Base-by-base conservation (phyloP, 306 rosid species). In the Cercis canadensis region DNA sequence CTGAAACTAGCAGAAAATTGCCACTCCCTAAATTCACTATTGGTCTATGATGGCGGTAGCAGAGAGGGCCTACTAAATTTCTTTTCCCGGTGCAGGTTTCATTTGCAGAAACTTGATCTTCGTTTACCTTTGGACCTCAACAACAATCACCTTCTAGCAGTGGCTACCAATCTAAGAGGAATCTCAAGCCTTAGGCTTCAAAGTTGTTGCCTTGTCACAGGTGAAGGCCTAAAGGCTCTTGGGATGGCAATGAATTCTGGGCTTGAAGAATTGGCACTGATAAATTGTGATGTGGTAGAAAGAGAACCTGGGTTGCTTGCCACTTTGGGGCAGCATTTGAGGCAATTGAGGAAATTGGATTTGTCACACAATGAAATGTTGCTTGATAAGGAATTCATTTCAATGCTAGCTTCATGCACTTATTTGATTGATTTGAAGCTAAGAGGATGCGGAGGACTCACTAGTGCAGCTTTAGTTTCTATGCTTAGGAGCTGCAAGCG, bases 31-130 rank as follows among this genome's bases (percentile, higher is more conserved):
- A 68, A 33, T 41, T 89, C 97, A 2, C 86, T 94, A 1, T 57
- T 89, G 77, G 81, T 94, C 57, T 85, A 94, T 63, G 98, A 94
- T 49, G 98, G 98, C 31, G 96, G 97, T 5, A 90, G 96, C 77
- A 79, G 80, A 17, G 94, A 89, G 3, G 89, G 91, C 1, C 45
- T 94, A 24, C 86, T 86, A 3, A 75, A 82, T 11, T 90, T 94
- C 70, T 76, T 90, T 16, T 60, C 60, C 65, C 75, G 62, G 2
- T 65, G 74, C 47, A 79, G 54, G 4, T 78, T 82, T 4, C 75
- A 78, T 53, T 15, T 94, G 44, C 84, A 56, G 7, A 89, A 74
- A 37, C 81, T 94, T 0, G 91, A 94, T 43, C 82, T 94, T 34
- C 95, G 98, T 0, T 72, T 94, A 55, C 98, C 98, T 76, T 76